Evolutionary conservation across 352 stramenopile species (phyloP), one percentile per base, ranked within the genome.

Genomic region (Phytophthora fragariaefolia): DNA sequence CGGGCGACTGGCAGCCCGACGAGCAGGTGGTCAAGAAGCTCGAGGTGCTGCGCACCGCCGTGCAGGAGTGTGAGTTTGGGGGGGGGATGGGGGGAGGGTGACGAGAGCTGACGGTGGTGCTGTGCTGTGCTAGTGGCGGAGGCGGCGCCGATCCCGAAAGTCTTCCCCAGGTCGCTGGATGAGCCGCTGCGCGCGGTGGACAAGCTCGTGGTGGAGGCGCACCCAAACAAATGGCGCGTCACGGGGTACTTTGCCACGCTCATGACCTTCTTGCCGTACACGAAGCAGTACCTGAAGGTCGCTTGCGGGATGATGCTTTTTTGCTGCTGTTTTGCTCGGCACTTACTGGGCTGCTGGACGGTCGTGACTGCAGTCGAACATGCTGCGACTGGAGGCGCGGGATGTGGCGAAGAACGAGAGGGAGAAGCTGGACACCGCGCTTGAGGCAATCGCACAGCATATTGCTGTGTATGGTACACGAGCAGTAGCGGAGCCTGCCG

Each of bases 161-260:
- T 93, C 10, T 96, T 94, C 49, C 88, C 88, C 7, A 80, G 86
- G 26, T 87, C 80, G 17, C 58, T 96, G 17, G 88, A 96, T 69
- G 88, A 95, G 53, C 70, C 79, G 15, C 71, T 96, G n/a, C 79
- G 88, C 8, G 83, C 76, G 0, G 88, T 96, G 24, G 88, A 96
- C 57, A 83, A 81, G 17, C 65, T 93, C 15, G 88, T 95, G 27
- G 88, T 96, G 30, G 83, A 92, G 47, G 73, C 88, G 7, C 88
- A 96, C 63, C 88, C 88, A 26, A 94, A 96, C 67, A 91, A 92
- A 63, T 96, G 88, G 88, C 83, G 88, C 17, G 88, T 96, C 59
- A 96, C 92, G 63, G 88, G 88, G 18, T 96, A 96, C 57, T 95
- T 96, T 67, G 84, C 86, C 15, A 93, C 86, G 55, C 72, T 96